These are phyloP conservation scores for Penicillium paxilli DNA, from an alignment of 495 filamentous ascomycete species.

Conservation along the genomic window DNA sequence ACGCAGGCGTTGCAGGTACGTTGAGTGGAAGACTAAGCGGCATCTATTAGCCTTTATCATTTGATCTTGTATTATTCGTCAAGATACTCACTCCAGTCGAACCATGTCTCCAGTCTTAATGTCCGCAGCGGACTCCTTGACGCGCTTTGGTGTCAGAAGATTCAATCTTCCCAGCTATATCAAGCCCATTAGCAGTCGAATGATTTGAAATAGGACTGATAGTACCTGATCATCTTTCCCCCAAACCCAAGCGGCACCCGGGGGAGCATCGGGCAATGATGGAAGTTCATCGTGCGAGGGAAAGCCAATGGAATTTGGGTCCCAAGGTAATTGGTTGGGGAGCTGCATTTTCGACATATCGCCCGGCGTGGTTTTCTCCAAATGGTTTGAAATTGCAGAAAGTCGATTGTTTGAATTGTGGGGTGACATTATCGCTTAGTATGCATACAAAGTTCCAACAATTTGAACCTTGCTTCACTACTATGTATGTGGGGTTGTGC, in stretches of 20 bases:
- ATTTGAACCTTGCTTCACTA: neutral
- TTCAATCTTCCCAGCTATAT: constrained; percentile 54
- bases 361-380: constrained; percentile 1
- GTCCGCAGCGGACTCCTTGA: constrained; percentile 49
- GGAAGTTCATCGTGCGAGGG: constrained; percentile 55
- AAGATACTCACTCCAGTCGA: constrained; percentile 42
- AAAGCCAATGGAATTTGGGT: constrained; percentile 53
- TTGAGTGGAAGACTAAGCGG: constrained; percentile 52
- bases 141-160: constrained; percentile 55
- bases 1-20: constrained; percentile 49
- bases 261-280: constrained; percentile 39
- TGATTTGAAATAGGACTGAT: neutral
- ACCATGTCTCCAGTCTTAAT: constrained; percentile 56
- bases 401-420: constrained; percentile 1
- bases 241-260: constrained; percentile 64
- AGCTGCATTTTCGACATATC: constrained; percentile 14
- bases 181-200: neutral
- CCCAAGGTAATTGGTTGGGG: constrained; percentile 47
- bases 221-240: constrained; percentile 56
- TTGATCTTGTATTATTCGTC: too few species aligned
- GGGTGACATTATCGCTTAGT: constrained; percentile 11
- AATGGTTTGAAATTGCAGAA: constrained; percentile 10
- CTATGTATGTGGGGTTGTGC: too few species aligned
- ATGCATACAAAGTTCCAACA: too few species aligned
- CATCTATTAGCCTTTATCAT: neutral